Evolutionary conservation across 768 basidiomycete genomes (phyloP).

Genomic region (Tricholoma furcatifolium): DNA sequence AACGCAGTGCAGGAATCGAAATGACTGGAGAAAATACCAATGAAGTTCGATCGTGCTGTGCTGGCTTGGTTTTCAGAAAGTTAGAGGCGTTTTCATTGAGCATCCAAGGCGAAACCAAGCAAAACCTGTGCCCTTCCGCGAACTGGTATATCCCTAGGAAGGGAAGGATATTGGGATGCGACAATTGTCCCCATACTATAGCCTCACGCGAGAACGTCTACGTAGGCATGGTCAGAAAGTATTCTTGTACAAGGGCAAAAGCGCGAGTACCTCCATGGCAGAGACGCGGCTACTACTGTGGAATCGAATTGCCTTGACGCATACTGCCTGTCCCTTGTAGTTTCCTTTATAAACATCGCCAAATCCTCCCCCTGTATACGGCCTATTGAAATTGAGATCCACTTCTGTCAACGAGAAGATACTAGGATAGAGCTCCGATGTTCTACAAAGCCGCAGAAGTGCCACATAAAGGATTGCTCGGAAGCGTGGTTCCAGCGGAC

Average conservation of each 20-base stretch:
- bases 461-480: constrained; percentile 15
- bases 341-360: constrained; percentile 25
- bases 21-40: neutral
- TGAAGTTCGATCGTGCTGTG: constrained; percentile 5
- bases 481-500: constrained; percentile 6
- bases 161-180: no score
- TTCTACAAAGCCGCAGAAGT: constrained; percentile 21
- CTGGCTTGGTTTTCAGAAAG: constrained; percentile 14
- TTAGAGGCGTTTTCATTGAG: constrained; percentile 30
- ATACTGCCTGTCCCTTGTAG: constrained; percentile 18
- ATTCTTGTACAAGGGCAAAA: neutral
- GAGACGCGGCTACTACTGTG: constrained; percentile 18
- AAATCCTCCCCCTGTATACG: constrained; percentile 20
- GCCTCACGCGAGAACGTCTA: constrained; percentile 9
- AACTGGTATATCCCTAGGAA: no score
- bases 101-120: constrained; percentile 36
- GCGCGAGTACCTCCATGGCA: constrained; percentile 20
- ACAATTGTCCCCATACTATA: no score
- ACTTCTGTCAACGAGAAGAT: constrained; percentile 19
- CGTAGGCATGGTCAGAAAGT: neutral
- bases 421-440: constrained; percentile 25
- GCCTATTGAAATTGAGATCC: neutral
- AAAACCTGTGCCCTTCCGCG: constrained; percentile 21
- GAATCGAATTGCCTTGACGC: constrained; percentile 24
- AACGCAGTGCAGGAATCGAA: constrained; percentile 12